Evolutionary conservation across 345 rosid genomes (phyloP).

Genomic region (Salix suchowensis): DNA sequence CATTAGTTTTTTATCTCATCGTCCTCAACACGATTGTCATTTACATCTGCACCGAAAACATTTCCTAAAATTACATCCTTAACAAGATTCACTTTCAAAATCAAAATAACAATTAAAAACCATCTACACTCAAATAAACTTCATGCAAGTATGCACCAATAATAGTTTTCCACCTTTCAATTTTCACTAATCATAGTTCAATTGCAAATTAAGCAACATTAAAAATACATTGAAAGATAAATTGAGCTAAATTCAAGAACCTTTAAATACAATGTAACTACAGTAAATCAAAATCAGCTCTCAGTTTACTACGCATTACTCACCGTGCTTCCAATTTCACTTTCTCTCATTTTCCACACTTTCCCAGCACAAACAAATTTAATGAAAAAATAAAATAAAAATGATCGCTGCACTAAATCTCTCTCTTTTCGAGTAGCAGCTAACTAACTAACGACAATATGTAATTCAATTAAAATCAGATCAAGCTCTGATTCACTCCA

Average conservation of each 20-base stretch:
- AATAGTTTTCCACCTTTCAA: not conserved
- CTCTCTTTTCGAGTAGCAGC: not conserved
- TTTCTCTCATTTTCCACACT: not conserved
- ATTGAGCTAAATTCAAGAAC: not conserved
- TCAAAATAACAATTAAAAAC: not conserved
- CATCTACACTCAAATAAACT: not conserved
- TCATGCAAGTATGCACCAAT: not conserved
- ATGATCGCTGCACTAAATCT: not conserved
- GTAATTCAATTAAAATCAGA: not conserved
- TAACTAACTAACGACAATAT: not conserved
- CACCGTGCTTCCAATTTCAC: not conserved
- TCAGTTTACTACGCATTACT: not conserved
- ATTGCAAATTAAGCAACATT: not conserved
- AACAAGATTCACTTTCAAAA: not conserved
- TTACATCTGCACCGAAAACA: conserved; percentile 32
- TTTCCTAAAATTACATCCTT: not conserved
- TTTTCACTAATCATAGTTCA: not conserved
- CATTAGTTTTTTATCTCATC: conserved; percentile 47
- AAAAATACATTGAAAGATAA: not conserved
- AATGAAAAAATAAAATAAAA: not conserved
- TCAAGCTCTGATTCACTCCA: not conserved
- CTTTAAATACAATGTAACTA: not conserved
- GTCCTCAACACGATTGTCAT: conserved; percentile 27
- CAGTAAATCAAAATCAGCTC: not conserved
- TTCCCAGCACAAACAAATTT: conserved; percentile 5